Conservation (phyloP, 352 stramenopile genomes). For the Globisporangium abappressorium region DNA sequence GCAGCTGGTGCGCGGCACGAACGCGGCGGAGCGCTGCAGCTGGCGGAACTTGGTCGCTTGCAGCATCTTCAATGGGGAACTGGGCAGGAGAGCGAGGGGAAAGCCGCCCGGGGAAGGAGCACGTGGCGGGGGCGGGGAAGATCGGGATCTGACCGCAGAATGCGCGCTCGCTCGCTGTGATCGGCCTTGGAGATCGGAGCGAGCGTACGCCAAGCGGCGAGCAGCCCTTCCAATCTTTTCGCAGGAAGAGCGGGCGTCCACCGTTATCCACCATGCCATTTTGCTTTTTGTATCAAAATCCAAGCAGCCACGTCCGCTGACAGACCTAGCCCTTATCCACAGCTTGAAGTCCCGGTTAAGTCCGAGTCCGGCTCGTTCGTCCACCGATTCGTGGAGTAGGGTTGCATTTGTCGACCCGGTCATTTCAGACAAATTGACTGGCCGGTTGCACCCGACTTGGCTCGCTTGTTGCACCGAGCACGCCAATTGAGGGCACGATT, state of each 20-base stretch:
- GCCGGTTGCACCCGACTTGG: background rate
- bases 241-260: background rate
- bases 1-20: slow-evolving; percentile 23
- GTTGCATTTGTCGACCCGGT: slow-evolving; percentile 6
- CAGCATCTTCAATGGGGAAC: slow-evolving; percentile 34
- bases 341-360: background rate
- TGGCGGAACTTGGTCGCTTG: slow-evolving; percentile 60
- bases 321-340: slow-evolving; percentile 12
- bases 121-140: slow-evolving; percentile 10
- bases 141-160: slow-evolving; percentile 14
- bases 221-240: background rate
- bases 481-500: background rate
- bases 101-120: background rate
- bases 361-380: background rate
- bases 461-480: background rate
- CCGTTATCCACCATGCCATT: background rate
- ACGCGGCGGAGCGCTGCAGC: slow-evolving; percentile 37
- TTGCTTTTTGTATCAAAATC: background rate
- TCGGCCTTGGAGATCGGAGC: background rate
- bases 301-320: background rate
- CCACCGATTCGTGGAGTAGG: slow-evolving; percentile 1
- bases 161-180: background rate
- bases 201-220: background rate
- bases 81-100: background rate
- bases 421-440: slow-evolving; percentile 1